Percentiles rank a stretch among this genome's conserved stretches.
Conservation (phyloP, 2,329 filamentous ascomycete species). For the Ilyonectria mors-panacis region DNA sequence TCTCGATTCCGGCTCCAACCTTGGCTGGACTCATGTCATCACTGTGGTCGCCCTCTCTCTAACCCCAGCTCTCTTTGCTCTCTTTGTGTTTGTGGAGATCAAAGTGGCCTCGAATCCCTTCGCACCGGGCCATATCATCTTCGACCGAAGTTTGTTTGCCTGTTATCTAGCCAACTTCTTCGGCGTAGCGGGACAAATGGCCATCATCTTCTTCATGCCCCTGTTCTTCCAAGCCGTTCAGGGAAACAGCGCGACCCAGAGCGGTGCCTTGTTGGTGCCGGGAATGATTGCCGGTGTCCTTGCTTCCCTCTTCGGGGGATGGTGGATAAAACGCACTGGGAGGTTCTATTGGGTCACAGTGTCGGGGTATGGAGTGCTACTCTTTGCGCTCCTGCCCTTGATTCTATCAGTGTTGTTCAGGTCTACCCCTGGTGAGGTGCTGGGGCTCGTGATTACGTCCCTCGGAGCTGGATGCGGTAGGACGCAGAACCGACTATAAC, state of each 20-base stretch:
- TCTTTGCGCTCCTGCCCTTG: conserved; percentile 69
- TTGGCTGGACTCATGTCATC: conserved; percentile 73
- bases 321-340: conserved; percentile 79
- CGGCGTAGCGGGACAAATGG: conserved; percentile 70
- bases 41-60: conserved; percentile 71
- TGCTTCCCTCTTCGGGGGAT: conserved; percentile 76
- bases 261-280: conserved; percentile 78
- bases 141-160: conserved; percentile 75
- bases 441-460: conserved; percentile 68
- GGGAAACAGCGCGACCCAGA: conserved; percentile 72
- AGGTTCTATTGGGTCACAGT: conserved; percentile 80
- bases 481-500: conserved; percentile 21
- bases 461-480: conserved; percentile 57
- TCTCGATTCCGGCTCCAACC: conserved; percentile 81
- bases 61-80: conserved; percentile 70
- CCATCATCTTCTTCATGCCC: conserved; percentile 80
- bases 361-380: conserved; percentile 66
- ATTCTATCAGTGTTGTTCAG: conserved; percentile 66
- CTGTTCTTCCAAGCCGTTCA: conserved; percentile 83
- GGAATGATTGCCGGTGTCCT: conserved; percentile 73
- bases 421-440: conserved; percentile 66
- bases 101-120: conserved; percentile 80
- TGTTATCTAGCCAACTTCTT: conserved; percentile 83
- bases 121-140: conserved; percentile 81
- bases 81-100: conserved; percentile 80